phyloP scores from a whole-genome alignment of 1,139 yeast species.

The Yamadazyma triangularis region DNA sequence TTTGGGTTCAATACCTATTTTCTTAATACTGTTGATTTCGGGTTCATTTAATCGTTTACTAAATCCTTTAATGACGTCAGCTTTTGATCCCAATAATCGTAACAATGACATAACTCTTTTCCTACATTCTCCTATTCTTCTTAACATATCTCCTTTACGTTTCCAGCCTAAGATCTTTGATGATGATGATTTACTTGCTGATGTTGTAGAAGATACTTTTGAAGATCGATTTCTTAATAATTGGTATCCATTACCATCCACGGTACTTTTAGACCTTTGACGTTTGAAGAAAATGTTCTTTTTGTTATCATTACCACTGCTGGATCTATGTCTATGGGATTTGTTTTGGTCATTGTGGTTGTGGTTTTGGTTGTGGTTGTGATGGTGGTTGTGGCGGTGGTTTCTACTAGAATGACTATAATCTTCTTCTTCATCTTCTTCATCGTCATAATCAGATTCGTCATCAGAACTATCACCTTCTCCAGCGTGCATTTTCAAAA shows the following conservation, averaged over 20 bases:
- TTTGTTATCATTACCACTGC: conserved; percentile 5
- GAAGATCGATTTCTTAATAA: conserved; percentile 2
- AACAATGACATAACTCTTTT: conserved; percentile 89
- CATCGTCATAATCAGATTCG: conserved; percentile 34
- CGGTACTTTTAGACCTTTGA: conserved; percentile 37
- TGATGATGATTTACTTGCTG: conserved; percentile 35
- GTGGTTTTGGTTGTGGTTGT: no score
- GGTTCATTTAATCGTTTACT: conserved; percentile 87
- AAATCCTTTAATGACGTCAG: conserved; percentile 94
- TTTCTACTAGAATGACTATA: conserved; percentile 2
- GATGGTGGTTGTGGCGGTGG: no score
- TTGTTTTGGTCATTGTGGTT: no score
- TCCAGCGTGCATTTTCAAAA: conserved; percentile 78
- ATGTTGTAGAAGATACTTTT: conserved; percentile 16
- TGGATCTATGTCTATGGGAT: no score
- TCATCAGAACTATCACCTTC: conserved; percentile 41
- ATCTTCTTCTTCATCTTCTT: conserved; percentile 15
- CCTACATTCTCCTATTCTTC: conserved; percentile 93
- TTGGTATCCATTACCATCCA: conserved; percentile 22
- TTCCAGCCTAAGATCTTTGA: conserved; percentile 74
- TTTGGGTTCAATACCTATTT: conserved; percentile 5
- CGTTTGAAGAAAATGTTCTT: conserved; percentile 32
- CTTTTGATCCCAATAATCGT: conserved; percentile 82
- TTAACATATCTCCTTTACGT: conserved; percentile 87
- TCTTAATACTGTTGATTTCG: conserved; percentile 50